phyloP scores from a whole-genome alignment of 2,329 filamentous ascomycete species.

The Exophiala bonariae region DNA sequence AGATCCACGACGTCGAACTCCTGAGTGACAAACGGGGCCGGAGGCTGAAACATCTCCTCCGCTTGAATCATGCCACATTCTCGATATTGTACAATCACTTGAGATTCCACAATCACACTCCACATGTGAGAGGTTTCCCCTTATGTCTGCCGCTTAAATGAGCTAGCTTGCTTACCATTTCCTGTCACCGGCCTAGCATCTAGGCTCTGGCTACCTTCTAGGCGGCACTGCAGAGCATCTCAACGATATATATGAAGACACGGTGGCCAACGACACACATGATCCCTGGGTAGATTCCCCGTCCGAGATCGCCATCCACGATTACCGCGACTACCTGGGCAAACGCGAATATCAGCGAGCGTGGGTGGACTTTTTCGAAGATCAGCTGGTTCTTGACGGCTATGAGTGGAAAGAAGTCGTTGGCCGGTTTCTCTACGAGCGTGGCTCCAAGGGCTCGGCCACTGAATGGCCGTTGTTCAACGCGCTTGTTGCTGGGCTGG shows the following conservation, averaged over 20 bases:
- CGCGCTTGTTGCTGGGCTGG: constrained; percentile 75
- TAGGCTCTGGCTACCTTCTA: constrained; percentile 82
- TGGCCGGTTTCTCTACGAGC: constrained; percentile 72
- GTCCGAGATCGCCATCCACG: constrained; percentile 74
- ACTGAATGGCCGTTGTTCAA: constrained; percentile 67
- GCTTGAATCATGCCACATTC: constrained; percentile 88
- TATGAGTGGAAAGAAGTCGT: constrained; percentile 86
- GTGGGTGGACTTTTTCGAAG: constrained; percentile 94
- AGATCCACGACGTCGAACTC: constrained; percentile 78
- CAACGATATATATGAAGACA: constrained; percentile 76
- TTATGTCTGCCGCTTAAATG: too few species aligned
- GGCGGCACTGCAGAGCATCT: constrained; percentile 73
- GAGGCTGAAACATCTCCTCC: constrained; percentile 85
- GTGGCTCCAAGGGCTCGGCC: constrained; percentile 36
- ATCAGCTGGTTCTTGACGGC: constrained; percentile 70
- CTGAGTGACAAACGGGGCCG: constrained; percentile 75
- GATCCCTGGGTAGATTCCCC: constrained; percentile 84
- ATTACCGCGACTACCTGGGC: constrained; percentile 86
- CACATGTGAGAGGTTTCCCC: constrained; percentile 57
- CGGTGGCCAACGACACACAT: constrained; percentile 60
- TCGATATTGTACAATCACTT: constrained; percentile 76
- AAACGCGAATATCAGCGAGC: constrained; percentile 82
- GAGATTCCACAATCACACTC: constrained; percentile 77
- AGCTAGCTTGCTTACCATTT: too few species aligned
- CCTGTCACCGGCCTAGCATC: constrained; percentile 47